These are phyloP conservation scores for Yamadazyma dendronema DNA, from an alignment of 1,139 yeast genomes.

Conservation along the genomic window DNA sequence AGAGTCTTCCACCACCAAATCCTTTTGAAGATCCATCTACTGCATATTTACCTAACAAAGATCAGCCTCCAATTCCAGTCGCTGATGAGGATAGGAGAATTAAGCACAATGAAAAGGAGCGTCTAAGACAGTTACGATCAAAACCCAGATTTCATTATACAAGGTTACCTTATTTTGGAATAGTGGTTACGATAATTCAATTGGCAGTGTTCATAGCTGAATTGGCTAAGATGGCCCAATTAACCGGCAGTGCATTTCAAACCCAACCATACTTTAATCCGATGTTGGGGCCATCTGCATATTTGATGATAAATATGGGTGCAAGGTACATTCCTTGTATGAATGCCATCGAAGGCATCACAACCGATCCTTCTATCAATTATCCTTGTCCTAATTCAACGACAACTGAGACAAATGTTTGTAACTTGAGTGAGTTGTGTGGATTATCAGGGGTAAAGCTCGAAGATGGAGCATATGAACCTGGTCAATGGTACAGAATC, in stretches of 20 bases:
- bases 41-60: conserved; percentile 13
- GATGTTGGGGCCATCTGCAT: conserved; percentile 78
- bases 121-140: conserved; percentile 25
- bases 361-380: conserved; percentile 43
- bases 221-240: conserved; percentile 52
- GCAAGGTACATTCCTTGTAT: conserved; percentile 74
- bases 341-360: conserved; percentile 51
- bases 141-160: conserved; percentile 46
- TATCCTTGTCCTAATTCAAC: conserved; percentile 79
- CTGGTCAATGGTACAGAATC: conserved; percentile 71
- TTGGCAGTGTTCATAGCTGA: conserved; percentile 67
- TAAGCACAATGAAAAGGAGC: conserved; percentile 25
- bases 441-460: conserved; percentile 53
- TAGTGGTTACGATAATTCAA: conserved; percentile 50
- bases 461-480: conserved; percentile 30
- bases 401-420: conserved; percentile 49
- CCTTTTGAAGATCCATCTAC: conserved; percentile 16
- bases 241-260: conserved; percentile 69
- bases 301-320: conserved; percentile 66
- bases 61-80: conserved; percentile 17
- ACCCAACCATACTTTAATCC: conserved; percentile 75
- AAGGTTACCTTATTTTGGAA: conserved; percentile 46
- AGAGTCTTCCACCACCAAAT: conserved; percentile 2
- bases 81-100: conserved; percentile 18
- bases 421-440: conserved; percentile 58